These are phyloP conservation scores for Yamadazyma conglobata DNA, from an alignment of 1,139 yeast genomes.

Conservation along the genomic window DNA sequence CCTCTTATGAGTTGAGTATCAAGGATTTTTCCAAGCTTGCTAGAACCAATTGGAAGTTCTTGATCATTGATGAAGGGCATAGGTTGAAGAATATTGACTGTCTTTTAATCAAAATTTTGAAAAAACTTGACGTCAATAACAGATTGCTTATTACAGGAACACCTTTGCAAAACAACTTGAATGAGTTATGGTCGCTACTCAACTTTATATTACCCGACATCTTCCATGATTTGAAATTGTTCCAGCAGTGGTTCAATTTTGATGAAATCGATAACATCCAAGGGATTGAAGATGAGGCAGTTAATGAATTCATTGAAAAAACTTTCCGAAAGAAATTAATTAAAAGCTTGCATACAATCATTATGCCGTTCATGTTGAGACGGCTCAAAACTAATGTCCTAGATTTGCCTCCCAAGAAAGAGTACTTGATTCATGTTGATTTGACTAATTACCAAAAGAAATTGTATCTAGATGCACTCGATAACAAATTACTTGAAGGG, in stretches of 20 bases:
- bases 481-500: constrained; percentile 38
- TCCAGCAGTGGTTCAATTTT: constrained; percentile 93
- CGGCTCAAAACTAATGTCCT: constrained; percentile 75
- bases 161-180: constrained; percentile 84
- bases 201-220: constrained; percentile 91
- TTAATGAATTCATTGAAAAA: constrained; percentile 47
- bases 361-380: constrained; percentile 83
- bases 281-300: constrained; percentile 33
- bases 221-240: constrained; percentile 82
- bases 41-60: constrained; percentile 65
- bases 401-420: constrained; percentile 81
- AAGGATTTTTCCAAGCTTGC: constrained; percentile 58
- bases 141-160: constrained; percentile 85
- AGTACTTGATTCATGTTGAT: constrained; percentile 74
- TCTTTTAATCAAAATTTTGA: constrained; percentile 65
- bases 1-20: constrained; percentile 80
- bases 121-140: constrained; percentile 61
- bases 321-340: constrained; percentile 67
- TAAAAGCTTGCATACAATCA: constrained; percentile 75
- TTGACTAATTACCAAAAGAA: constrained; percentile 60
- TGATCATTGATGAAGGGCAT: constrained; percentile 96
- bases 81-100: constrained; percentile 82
- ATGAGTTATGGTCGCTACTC: constrained; percentile 85
- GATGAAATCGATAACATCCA: constrained; percentile 45
- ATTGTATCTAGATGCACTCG: constrained; percentile 60